Base-by-base conservation (phyloP, 2,329 filamentous ascomycete species). In the Aspergillus quadrilineatus region DNA sequence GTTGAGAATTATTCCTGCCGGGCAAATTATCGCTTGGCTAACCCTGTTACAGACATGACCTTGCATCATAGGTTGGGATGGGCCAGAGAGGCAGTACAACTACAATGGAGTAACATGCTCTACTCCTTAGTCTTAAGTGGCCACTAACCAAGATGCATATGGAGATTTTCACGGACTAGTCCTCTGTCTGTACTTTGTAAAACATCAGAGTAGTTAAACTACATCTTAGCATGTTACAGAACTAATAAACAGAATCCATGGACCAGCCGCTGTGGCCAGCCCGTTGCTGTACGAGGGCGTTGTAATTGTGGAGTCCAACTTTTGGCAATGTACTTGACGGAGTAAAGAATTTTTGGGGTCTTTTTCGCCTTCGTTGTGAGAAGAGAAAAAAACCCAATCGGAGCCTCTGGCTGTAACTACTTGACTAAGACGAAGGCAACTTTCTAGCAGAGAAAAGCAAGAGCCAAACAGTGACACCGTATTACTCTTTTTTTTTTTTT, bases 321-420 rank as follows among this genome's bases (percentile, higher is more conserved):
- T 47, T 47, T 48, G 43, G 22, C 39, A 50, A 50, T 49, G 51
- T 39, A 34, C 34, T 48, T 41, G 28, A 29, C 3, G 22, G 22
- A 22, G 22, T 22, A 22, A 22, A 22, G 22, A 22, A 22, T 22
- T 22, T 47, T 54, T 58, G 41, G 15, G 26, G 17, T 30, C 17
- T 50, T 56, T 53, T 54, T 42, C 29, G 51, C 50, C 52, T 50
- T 52, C 30, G 39, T n/a, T 28, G 36, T 14, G 41, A 28, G 14
- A 28, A 50, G 42, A 58, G 47, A 34, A 44, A 46, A 55, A 55
- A 43, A 14, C 46, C 44, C 22, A 14, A 3, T 9, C 50, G 32
- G 29, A 44, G n/a, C 50, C 41, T 37, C 26, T 30, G 15, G 37
- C 36, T 29, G 17, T 44, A 45, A 44, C 22, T 45, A 34, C 39